Conservation (phyloP, 2,329 filamentous ascomycete genomes). For the Sporothrix brunneoviolacea region DNA sequence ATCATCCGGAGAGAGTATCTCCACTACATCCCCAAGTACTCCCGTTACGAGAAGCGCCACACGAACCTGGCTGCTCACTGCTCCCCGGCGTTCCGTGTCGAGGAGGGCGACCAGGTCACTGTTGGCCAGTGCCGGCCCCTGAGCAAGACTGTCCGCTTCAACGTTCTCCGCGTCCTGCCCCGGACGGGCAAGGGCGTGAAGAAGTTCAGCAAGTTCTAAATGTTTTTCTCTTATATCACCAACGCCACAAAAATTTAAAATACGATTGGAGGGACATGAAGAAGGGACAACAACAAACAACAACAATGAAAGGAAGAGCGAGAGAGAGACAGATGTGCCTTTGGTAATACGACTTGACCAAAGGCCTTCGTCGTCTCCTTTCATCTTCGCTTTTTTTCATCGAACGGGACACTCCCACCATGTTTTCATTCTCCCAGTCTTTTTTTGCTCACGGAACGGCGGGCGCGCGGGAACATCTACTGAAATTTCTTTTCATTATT, state of each 20-base stretch:
- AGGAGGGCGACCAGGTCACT: slow-evolving; percentile 98
- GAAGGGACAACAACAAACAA: too few species aligned
- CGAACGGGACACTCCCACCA: too few species aligned
- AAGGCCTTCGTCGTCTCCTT: too few species aligned
- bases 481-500: not conserved
- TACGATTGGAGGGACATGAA: too few species aligned
- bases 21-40: slow-evolving; percentile 99
- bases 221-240: not conserved
- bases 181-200: slow-evolving; percentile 96
- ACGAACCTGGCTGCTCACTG: slow-evolving; percentile 99
- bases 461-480: too few species aligned
- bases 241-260: slow-evolving; percentile 1
- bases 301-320: too few species aligned
- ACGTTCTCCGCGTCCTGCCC: slow-evolving; percentile 97
- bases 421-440: too few species aligned
- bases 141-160: slow-evolving; percentile 99
- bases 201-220: slow-evolving; percentile 98
- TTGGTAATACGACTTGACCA: too few species aligned
- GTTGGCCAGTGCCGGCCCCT: slow-evolving; percentile 99
- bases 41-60: slow-evolving; percentile 99
- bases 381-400: too few species aligned
- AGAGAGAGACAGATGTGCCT: too few species aligned
- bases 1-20: slow-evolving; percentile 99
- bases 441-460: too few species aligned
- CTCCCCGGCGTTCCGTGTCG: slow-evolving; percentile 98